phyloP scores from a whole-genome alignment of 163 green algal genomes.

The Picocystis sp. region DNA sequence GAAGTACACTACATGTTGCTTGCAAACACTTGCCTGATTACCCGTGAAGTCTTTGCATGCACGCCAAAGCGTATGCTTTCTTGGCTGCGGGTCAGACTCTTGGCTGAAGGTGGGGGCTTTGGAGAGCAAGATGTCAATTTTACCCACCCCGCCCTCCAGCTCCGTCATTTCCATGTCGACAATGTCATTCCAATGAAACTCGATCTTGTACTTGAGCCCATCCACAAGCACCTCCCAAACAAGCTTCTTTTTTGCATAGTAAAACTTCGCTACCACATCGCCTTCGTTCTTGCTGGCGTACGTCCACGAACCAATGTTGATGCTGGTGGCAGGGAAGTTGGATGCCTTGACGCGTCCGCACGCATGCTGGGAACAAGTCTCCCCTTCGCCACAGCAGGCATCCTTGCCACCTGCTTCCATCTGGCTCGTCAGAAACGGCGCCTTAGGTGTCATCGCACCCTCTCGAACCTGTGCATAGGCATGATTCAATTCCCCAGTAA shows the following conservation, averaged over 20 bases:
- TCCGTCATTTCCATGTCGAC: conserved; percentile 3
- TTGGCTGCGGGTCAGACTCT: conserved; percentile 20
- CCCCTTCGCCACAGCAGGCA: no score
- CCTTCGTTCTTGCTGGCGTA: conserved; percentile 14
- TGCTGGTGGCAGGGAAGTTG: conserved; percentile 20
- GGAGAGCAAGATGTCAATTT: not conserved
- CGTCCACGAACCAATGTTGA: conserved; percentile 20
- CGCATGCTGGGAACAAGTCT: no score
- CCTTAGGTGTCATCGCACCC: no score
- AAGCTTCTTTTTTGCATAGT: conserved; percentile 26
- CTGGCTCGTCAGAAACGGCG: no score
- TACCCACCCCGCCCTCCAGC: not conserved
- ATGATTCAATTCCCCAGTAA: no score
- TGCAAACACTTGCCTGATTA: conserved; percentile 19
- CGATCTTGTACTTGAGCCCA: conserved; percentile 24
- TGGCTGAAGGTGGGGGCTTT: conserved; percentile 15
- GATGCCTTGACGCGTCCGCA: conserved; percentile 17
- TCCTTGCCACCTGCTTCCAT: no score
- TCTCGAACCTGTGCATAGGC: no score
- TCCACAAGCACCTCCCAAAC: conserved; percentile 26
- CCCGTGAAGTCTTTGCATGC: conserved; percentile 18
- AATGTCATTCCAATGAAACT: conserved; percentile 25
- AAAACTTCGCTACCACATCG: conserved; percentile 27
- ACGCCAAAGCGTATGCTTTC: conserved; percentile 23
- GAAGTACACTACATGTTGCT: conserved; percentile 16